Base-by-base conservation (phyloP, 2,329 filamentous ascomycete genomes). In the Ceratocystis destructans region DNA sequence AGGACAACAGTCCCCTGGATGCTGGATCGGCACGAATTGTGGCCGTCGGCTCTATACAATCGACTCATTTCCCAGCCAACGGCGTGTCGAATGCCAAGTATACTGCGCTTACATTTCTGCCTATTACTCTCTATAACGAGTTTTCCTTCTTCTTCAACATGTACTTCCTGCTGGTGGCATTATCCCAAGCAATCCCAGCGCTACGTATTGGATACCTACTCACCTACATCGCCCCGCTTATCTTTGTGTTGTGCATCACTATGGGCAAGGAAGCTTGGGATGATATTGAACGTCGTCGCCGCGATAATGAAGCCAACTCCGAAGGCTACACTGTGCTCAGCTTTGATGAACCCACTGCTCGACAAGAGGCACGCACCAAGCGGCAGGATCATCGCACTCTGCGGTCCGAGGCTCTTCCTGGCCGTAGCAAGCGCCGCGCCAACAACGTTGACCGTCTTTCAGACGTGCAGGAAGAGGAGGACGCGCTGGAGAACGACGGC, bases 71-170 rank as follows among this genome's bases (percentile, higher is more conserved):
- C 74, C 93, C 94, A 8, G 85, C 89, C 7, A 99, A 99, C 75
- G 83, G 90, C 66, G 84, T 99, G 62, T 97, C 93, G 45, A 97
- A 99, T 74, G 93, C 94, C 66, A 99, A 97, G 80, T 99, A 99
- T 75, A 97, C 93, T 37, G 86, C 92, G 0, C 87, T 92, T 79
- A 96, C 89, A 64, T 99, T 99, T 76, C 82, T 99, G 15, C 95
- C 95, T 1, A 82, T 93, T 64, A 99, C 94, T 0, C 80, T 99
- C 25, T 99, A 96, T 77, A 97, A 97, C 77, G 94, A 99, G 74
- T 99, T 99, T 75, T 96, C 93, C 68, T 99, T 97, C 79, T 99
- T 99, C 78, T 96, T 99, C 81, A 99, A 99, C 81, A 90, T 97
- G 80, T 99, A 99, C 75, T 99, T 99, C 75, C 80, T 99, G 66